These are phyloP conservation scores for Talaromyces ruber DNA, from an alignment of 495 filamentous ascomycete genomes.

Conservation along the genomic window DNA sequence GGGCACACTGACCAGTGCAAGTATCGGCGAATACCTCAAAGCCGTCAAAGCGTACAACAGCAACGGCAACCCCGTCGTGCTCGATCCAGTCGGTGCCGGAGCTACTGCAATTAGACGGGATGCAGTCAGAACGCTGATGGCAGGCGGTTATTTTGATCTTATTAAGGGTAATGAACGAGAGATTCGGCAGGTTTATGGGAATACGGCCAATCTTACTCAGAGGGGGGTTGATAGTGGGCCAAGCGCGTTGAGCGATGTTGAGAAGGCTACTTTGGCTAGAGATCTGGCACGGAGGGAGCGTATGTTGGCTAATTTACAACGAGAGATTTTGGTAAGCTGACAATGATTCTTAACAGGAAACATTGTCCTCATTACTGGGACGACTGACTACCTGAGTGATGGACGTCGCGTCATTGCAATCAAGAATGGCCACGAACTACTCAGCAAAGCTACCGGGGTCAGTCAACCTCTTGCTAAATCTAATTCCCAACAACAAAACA, in stretches of 20 bases:
- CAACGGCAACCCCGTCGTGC: constrained; percentile 63
- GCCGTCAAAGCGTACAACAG: constrained; percentile 73
- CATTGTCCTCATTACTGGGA: constrained; percentile 80
- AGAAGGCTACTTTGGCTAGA: constrained; percentile 53
- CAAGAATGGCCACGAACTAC: constrained; percentile 66
- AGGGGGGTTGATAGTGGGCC: constrained; percentile 79
- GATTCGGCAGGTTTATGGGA: constrained; percentile 53
- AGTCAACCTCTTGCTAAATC: constrained; percentile 3
- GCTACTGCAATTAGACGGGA: constrained; percentile 67
- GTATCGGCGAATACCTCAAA: constrained; percentile 55
- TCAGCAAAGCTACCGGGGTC: constrained; percentile 75
- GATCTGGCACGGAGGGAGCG: constrained; percentile 58
- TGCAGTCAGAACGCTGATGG: constrained; percentile 64
- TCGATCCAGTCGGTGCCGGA: constrained; percentile 88
- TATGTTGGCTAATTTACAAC: constrained; percentile 12
- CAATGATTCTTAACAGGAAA: constrained; percentile 26
- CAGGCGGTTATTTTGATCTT: constrained; percentile 67
- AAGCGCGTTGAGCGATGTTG: constrained; percentile 40
- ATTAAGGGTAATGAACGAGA: constrained; percentile 96
- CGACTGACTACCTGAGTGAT: constrained; percentile 70
- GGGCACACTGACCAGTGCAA: constrained; percentile 75
- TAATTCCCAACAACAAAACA: neutral
- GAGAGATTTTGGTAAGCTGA: neutral
- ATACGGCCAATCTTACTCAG: constrained; percentile 45
- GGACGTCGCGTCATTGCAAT: constrained; percentile 58